phyloP scores from a whole-genome alignment of 495 filamentous ascomycete genomes.

The Neurospora hispaniola region DNA sequence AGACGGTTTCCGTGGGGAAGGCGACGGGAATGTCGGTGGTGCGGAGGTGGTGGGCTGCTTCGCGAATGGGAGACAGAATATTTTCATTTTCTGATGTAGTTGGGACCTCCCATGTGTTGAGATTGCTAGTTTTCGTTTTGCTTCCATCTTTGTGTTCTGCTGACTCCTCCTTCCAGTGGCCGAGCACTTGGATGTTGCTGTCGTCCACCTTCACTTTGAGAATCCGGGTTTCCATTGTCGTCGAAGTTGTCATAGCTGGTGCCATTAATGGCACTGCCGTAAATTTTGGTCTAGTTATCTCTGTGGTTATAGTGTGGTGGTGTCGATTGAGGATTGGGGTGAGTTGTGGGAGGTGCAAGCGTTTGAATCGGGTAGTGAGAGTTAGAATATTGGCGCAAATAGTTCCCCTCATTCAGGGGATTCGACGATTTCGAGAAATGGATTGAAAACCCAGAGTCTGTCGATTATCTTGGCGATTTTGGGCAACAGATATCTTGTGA shows the following conservation, averaged over 20 bases:
- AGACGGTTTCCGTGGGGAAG: slow-evolving; percentile 97
- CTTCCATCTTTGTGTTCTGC: not conserved
- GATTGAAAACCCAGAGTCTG: not conserved
- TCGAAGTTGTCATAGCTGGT: slow-evolving; percentile 2
- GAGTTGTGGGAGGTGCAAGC: not conserved
- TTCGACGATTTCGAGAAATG: not conserved
- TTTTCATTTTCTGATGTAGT: not conserved
- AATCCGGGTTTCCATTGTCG: slow-evolving; percentile 25
- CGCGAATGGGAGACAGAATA: slow-evolving; percentile 21
- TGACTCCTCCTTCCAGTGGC: slow-evolving; percentile 8
- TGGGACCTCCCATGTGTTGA: slow-evolving; percentile 14
- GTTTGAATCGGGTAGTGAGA: not conserved
- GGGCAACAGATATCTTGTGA: not conserved
- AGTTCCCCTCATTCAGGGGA: not conserved
- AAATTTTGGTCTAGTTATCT: not conserved
- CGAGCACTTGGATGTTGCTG: slow-evolving; percentile 10
- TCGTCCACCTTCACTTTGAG: slow-evolving; percentile 16
- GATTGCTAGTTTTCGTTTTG: not conserved
- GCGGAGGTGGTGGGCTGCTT: slow-evolving; percentile 51
- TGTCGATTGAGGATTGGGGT: not conserved
- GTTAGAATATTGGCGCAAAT: not conserved
- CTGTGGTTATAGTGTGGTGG: not conserved
- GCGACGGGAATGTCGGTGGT: slow-evolving; percentile 66
- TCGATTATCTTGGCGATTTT: not conserved
- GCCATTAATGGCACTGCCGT: not conserved